A percentile compares a stretch with the other conserved stretches of the same genome.
phyloP scores from a whole-genome alignment of 768 basidiomycete species.

The Cystobasidium ongulense region DNA sequence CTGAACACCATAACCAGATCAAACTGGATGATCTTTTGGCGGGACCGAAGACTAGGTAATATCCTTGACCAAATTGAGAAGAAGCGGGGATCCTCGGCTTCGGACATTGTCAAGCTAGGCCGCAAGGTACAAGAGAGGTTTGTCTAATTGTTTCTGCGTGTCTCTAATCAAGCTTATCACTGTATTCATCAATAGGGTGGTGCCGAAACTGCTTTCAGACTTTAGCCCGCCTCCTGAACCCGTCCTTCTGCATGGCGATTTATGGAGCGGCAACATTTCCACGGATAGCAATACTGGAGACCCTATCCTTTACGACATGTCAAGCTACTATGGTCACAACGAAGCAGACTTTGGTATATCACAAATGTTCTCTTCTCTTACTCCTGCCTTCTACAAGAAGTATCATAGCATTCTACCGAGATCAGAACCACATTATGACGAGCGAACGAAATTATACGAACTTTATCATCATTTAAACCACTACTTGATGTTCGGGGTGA shows the following conservation, averaged over 20 bases:
- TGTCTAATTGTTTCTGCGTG: neutral
- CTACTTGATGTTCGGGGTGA: constrained; percentile 21
- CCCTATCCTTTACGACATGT: constrained; percentile 16
- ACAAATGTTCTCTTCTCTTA: constrained; percentile 20
- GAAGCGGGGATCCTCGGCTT: neutral
- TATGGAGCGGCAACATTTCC: constrained; percentile 22
- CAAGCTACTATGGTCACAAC: constrained; percentile 17
- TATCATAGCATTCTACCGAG: constrained; percentile 14
- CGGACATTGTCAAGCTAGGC: constrained; percentile 5
- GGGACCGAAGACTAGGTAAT: constrained; percentile 9
- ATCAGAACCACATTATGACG: constrained; percentile 1
- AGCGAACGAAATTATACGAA: constrained; percentile 24
- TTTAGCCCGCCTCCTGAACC: constrained; percentile 7
- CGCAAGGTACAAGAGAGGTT: constrained; percentile 12
- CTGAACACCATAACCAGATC: neutral
- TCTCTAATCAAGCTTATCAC: neutral
- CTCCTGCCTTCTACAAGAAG: constrained; percentile 5
- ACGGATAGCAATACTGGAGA: constrained; percentile 1
- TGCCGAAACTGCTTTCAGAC: constrained; percentile 9
- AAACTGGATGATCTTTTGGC: constrained; percentile 25
- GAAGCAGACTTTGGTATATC: constrained; percentile 29
- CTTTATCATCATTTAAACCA: constrained; percentile 29
- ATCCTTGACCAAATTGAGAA: constrained; percentile 15
- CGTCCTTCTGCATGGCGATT: constrained; percentile 25
- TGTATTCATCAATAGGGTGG: neutral